Conservation (phyloP, 2,329 filamentous ascomycete genomes). For the Periglandula ipomoeae region DNA sequence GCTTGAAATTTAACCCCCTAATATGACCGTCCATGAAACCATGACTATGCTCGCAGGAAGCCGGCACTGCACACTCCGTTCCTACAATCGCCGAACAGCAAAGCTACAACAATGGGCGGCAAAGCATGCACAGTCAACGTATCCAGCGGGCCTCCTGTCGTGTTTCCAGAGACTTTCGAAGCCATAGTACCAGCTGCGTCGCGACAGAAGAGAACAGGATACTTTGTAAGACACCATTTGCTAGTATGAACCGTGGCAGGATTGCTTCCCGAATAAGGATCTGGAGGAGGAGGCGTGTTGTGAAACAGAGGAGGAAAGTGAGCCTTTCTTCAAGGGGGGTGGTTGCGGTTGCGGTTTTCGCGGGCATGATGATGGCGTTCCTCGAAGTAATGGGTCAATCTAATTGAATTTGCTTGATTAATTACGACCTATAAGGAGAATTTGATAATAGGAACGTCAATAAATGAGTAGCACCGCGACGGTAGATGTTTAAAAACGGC, state of each 20-base stretch:
- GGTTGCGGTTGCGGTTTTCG: too few relatives aligned
- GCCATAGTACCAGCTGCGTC: neutral
- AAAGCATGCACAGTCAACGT: too few relatives aligned
- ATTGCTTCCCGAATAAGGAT: neutral
- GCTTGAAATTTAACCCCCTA: too few relatives aligned
- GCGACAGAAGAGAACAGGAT: neutral
- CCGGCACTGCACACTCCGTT: neutral
- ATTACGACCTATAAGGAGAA: too few relatives aligned
- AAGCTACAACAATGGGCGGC: too few relatives aligned
- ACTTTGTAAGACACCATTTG: neutral
- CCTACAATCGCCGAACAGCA: neutral
- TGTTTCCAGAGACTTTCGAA: neutral
- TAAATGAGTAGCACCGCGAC: too few relatives aligned
- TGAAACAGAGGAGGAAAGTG: neutral
- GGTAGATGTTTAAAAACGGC: too few relatives aligned
- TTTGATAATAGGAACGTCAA: too few relatives aligned
- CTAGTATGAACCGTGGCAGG: neutral
- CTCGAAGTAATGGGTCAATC: too few relatives aligned
- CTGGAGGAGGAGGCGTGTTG: neutral
- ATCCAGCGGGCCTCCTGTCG: too few relatives aligned
- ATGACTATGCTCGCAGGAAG: neutral
- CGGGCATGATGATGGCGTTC: neutral
- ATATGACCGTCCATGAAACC: too few relatives aligned
- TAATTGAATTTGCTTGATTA: too few relatives aligned
- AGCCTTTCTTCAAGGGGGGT: neutral